Evolutionary conservation across 352 stramenopile genomes (phyloP).

Genomic region (Pseudoperonospora humuli): DNA sequence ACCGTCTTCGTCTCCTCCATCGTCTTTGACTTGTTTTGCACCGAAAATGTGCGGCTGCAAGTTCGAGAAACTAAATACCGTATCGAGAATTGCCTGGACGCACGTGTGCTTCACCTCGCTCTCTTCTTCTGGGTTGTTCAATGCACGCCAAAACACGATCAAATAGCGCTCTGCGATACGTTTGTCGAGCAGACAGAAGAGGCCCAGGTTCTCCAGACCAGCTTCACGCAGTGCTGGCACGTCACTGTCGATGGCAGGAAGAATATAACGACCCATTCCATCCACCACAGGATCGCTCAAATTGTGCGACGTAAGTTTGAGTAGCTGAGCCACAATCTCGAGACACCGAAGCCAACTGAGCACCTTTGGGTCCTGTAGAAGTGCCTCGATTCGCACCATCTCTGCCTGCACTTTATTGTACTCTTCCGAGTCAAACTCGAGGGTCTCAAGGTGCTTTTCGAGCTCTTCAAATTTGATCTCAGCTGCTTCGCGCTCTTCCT

Average conservation of each 20-base stretch:
- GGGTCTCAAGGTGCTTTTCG: slow-evolving; percentile 43
- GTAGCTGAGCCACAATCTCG: slow-evolving; percentile 62
- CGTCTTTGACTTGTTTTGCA: slow-evolving; percentile 14
- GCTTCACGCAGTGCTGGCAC: slow-evolving; percentile 61
- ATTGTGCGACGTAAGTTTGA: slow-evolving; percentile 63
- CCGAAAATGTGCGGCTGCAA: slow-evolving; percentile 45
- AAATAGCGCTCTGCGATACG: slow-evolving; percentile 57
- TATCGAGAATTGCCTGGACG: slow-evolving; percentile 62
- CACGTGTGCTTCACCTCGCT: slow-evolving; percentile 71
- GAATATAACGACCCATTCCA: slow-evolving; percentile 63
- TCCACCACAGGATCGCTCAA: slow-evolving; percentile 58
- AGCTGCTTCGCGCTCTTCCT: slow-evolving; percentile 45
- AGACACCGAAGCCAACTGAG: slow-evolving; percentile 63
- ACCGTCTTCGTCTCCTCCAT: not conserved
- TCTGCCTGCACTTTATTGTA: slow-evolving; percentile 55
- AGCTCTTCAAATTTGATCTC: slow-evolving; percentile 59
- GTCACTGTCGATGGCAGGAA: slow-evolving; percentile 71
- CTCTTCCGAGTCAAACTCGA: slow-evolving; percentile 50
- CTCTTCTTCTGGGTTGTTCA: slow-evolving; percentile 77
- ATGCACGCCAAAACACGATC: slow-evolving; percentile 68
- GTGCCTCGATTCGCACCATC: slow-evolving; percentile 56
- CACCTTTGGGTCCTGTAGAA: slow-evolving; percentile 64
- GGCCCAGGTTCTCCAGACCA: slow-evolving; percentile 62
- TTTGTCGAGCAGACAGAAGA: slow-evolving; percentile 68
- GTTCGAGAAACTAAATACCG: slow-evolving; percentile 54